These are phyloP conservation scores for Madurella fahalii DNA, from an alignment of 2,329 filamentous ascomycete species.

Conservation along the genomic window DNA sequence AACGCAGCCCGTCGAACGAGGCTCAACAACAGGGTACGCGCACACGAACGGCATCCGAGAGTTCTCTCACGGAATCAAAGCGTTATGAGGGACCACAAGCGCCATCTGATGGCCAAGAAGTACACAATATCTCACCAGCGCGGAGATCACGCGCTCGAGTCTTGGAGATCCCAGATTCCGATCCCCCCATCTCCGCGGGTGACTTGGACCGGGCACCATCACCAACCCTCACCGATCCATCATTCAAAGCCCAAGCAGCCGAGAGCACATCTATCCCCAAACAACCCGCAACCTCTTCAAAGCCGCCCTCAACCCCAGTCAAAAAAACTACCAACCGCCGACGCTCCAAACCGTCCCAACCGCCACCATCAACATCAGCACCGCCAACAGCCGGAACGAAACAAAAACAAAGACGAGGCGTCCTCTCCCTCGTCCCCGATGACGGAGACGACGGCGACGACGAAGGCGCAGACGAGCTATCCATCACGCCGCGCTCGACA, in stretches of 20 bases:
- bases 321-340: neutral
- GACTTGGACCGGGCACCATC: slow-evolving; percentile 2
- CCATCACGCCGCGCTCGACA: slow-evolving; percentile 24
- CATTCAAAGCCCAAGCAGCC: slow-evolving; percentile 2
- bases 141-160: too few species aligned
- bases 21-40: neutral
- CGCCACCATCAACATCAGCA: slow-evolving; percentile 8
- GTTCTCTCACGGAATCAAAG: neutral
- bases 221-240: slow-evolving; percentile 12
- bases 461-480: slow-evolving; percentile 37
- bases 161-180: neutral
- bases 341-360: neutral
- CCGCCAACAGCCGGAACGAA: slow-evolving; percentile 11
- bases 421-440: slow-evolving; percentile 42
- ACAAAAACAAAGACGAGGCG: slow-evolving; percentile 29
- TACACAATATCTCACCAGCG: neutral
- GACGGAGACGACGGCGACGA: slow-evolving; percentile 35
- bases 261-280: neutral
- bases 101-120: neutral
- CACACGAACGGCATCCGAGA: slow-evolving; percentile 2
- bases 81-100: too few species aligned
- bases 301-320: neutral
- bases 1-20: neutral
- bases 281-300: neutral
- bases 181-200: neutral